Conservation (phyloP, 306 rosid genomes). For the Castanea sativa region DNA sequence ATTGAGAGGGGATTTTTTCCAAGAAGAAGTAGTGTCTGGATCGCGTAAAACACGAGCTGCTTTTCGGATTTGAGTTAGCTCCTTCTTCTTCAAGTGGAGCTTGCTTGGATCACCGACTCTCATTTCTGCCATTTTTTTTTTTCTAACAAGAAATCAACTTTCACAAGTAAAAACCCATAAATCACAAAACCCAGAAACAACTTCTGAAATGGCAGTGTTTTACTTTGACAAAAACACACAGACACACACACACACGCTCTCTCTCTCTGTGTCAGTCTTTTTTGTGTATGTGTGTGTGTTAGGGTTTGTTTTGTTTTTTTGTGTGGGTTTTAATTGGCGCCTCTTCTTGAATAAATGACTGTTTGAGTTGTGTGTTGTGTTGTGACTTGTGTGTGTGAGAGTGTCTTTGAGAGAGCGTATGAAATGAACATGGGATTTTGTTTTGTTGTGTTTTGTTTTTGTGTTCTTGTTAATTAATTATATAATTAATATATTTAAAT, state of each 20-base stretch:
- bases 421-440: not conserved
- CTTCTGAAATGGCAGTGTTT: too few relatives aligned
- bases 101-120: conserved; percentile 71
- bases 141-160: not conserved
- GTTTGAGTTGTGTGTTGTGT: not conserved
- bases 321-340: conserved; percentile 32
- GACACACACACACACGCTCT: not conserved
- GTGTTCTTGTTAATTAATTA: too few relatives aligned
- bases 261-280: not conserved
- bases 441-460: not conserved
- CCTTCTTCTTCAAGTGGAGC: conserved; percentile 81
- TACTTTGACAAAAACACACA: too few relatives aligned
- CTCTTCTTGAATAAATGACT: conserved; percentile 22
- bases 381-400: not conserved
- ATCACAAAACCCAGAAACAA: not conserved
- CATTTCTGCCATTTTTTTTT: conserved; percentile 49
- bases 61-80: conserved; percentile 91
- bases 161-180: not conserved
- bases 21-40: conserved; percentile 92
- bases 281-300: not conserved
- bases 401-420: too few relatives aligned
- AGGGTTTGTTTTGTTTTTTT: conserved; percentile 16
- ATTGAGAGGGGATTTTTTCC: conserved; percentile 75
- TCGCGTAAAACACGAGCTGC: conserved; percentile 88
- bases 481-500: too few relatives aligned